Percentiles rank a stretch among this genome's conserved stretches.
phyloP scores from a whole-genome alignment of 768 basidiomycete genomes.

The Pulveroboletus sp. region DNA sequence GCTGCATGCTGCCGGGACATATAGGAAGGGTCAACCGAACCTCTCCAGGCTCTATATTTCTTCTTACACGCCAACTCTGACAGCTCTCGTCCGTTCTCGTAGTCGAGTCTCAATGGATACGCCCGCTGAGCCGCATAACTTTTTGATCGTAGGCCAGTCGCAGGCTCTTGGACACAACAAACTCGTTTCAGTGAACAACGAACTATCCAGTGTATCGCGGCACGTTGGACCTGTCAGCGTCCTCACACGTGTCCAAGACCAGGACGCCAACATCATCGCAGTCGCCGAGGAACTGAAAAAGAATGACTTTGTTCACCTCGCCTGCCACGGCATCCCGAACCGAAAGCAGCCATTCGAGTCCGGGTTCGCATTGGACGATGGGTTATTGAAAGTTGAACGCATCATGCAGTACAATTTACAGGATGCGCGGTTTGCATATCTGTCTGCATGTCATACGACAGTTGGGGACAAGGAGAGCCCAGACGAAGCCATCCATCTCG shows the following conservation, averaged over 20 bases:
- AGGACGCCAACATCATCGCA: background rate
- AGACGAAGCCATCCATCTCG: constrained; percentile 20
- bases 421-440: constrained; percentile 9
- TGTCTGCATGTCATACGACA: constrained; percentile 28
- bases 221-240: background rate
- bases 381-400: constrained; percentile 2
- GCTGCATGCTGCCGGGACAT: background rate
- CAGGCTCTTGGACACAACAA: background rate
- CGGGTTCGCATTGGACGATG: constrained; percentile 8
- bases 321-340: constrained; percentile 20
- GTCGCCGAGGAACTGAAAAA: background rate
- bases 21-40: background rate
- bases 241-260: background rate
- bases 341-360: constrained; percentile 14
- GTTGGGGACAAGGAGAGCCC: constrained; percentile 20
- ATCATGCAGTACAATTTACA: constrained; percentile 7
- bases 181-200: background rate
- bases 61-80: background rate
- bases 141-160: constrained; percentile 3
- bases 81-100: background rate
- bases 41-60: background rate
- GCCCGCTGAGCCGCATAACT: background rate
- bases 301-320: constrained; percentile 6
- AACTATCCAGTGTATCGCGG: background rate
- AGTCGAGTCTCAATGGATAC: background rate